A percentile compares a stretch with the other conserved stretches of the same genome.
Conservation (phyloP, 176 grass and related monocot genomes). For the Oryza longistaminata region DNA sequence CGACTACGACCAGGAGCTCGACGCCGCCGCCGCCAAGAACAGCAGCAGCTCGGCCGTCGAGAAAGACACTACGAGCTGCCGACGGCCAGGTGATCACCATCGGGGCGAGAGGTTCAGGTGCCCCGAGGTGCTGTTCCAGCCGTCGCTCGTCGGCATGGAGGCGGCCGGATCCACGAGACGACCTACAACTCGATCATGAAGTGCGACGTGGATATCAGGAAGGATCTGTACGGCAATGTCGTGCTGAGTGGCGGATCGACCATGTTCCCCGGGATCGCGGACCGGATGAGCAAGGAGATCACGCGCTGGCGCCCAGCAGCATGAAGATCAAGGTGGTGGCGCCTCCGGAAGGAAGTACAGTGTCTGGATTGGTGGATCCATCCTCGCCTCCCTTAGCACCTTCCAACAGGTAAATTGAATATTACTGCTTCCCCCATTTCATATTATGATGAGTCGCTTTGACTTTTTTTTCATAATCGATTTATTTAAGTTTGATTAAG, state of each 20-base stretch:
- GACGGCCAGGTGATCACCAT: constrained; percentile 78
- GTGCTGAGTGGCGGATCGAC: constrained; percentile 83
- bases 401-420: constrained; percentile 61
- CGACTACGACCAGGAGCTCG: constrained; percentile 65
- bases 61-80: constrained; percentile 66
- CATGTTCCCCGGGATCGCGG: constrained; percentile 77
- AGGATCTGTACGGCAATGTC: constrained; percentile 66
- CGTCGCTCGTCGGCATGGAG: constrained; percentile 70
- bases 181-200: constrained; percentile 94
- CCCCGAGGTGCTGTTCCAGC: constrained; percentile 84
- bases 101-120: constrained; percentile 70
- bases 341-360: constrained; percentile 71
- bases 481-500: too few relatives aligned
- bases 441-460: too few relatives aligned
- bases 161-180: constrained; percentile 62
- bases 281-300: constrained; percentile 90
- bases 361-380: constrained; percentile 81
- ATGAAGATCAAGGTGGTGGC: constrained; percentile 74
- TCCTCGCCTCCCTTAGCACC: constrained; percentile 77
- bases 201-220: constrained; percentile 79
- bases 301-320: constrained; percentile 55
- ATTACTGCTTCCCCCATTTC: too few relatives aligned
- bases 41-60: constrained; percentile 62
- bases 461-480: too few relatives aligned
- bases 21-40: constrained; percentile 36